Evolutionary conservation across 768 basidiomycete genomes (phyloP).

Genomic region (Pisolithus albus): DNA sequence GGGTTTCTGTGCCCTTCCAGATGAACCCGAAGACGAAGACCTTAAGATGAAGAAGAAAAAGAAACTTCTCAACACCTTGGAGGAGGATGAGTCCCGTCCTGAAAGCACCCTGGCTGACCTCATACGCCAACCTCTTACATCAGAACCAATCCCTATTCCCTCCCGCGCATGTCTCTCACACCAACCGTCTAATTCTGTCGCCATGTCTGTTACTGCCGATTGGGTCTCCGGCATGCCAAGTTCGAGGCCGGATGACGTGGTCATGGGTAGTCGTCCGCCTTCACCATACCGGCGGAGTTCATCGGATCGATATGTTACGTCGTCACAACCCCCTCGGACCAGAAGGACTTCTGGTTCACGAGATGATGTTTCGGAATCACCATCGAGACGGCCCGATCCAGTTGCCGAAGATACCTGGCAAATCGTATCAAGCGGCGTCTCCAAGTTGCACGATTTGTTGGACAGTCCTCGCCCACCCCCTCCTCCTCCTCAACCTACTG

Average conservation of each 20-base stretch:
- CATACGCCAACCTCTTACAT: conserved; percentile 8
- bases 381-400: conserved; percentile 16
- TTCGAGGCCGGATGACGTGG: conserved; percentile 22
- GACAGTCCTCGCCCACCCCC: conserved; percentile 36
- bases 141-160: conserved; percentile 17
- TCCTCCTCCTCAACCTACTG: conserved; percentile 23
- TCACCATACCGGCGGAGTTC: conserved; percentile 22
- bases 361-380: conserved; percentile 19
- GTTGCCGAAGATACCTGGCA: conserved; percentile 20
- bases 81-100: conserved; percentile 15
- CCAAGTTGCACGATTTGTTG: conserved; percentile 43
- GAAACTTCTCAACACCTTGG: conserved; percentile 15
- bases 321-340: conserved; percentile 12
- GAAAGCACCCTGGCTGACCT: conserved; percentile 10
- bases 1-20: conserved; percentile 23
- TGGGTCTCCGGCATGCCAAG: conserved; percentile 18
- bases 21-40: conserved; percentile 25
- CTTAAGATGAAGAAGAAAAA: conserved; percentile 14
- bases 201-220: conserved; percentile 23
- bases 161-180: conserved; percentile 19
- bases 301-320: conserved; percentile 14
- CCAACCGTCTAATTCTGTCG: conserved; percentile 20
- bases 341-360: conserved; percentile 11
- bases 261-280: conserved; percentile 24
- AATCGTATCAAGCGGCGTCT: conserved; percentile 21